These are phyloP conservation scores for Tetracentron sinense DNA, from an alignment of 164 flowering plant species.

Conservation along the genomic window DNA sequence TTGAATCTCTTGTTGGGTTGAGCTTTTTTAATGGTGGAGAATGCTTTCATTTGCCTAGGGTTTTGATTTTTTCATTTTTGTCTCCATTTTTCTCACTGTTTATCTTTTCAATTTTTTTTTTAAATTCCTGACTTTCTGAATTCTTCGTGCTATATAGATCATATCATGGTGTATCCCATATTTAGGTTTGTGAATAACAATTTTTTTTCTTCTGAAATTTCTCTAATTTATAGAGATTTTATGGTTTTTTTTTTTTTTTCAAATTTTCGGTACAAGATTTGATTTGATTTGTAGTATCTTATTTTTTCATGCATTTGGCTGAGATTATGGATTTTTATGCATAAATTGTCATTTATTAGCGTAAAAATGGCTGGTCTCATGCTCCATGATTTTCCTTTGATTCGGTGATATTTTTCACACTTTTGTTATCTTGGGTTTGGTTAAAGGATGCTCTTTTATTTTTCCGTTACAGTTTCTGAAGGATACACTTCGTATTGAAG, in stretches of 20 bases:
- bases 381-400: neutral
- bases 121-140: neutral
- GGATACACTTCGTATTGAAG: conserved; percentile 4
- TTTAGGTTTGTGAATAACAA: neutral
- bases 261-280: no score
- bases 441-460: neutral
- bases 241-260: neutral
- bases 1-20: neutral
- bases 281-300: no score
- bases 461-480: neutral
- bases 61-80: neutral
- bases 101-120: neutral
- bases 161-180: neutral
- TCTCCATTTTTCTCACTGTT: neutral
- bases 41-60: neutral
- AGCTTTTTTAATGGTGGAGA: neutral
- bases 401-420: neutral
- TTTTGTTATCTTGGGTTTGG: neutral
- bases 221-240: neutral
- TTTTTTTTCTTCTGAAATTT: neutral
- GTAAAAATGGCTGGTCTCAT: neutral
- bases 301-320: neutral
- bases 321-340: neutral
- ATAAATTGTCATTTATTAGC: neutral
- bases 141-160: neutral